Percentiles rank a stretch among this genome's conserved stretches.
These are phyloP conservation scores for Cladosporium sp. DNA, from an alignment of 2,329 filamentous ascomycete genomes.

Conservation along the genomic window DNA sequence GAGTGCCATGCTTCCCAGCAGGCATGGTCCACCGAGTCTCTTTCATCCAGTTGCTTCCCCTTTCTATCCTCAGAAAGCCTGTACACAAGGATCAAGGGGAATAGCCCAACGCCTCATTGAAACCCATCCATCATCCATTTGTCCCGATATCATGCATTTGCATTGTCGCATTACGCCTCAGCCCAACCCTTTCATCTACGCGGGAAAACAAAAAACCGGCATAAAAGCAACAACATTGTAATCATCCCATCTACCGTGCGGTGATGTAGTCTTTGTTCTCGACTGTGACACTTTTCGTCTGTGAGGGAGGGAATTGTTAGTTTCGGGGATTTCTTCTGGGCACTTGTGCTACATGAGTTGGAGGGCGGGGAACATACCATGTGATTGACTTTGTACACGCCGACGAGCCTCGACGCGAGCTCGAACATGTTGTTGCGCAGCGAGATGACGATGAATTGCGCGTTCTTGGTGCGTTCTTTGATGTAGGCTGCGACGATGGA, in stretches of 20 bases:
- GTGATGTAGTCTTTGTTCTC: conserved; percentile 48
- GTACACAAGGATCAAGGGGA: too few relatives aligned
- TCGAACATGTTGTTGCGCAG: conserved; percentile 99
- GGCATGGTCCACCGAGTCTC: too few relatives aligned
- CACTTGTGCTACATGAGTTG: too few relatives aligned
- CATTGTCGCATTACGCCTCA: too few relatives aligned
- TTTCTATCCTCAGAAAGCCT: neutral
- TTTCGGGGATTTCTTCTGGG: conserved; percentile 7
- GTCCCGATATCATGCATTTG: neutral
- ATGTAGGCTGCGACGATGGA: conserved; percentile 99
- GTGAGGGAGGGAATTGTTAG: conserved; percentile 3
- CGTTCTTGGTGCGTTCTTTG: conserved; percentile 98
- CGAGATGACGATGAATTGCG: conserved; percentile 98
- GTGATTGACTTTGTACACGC: conserved; percentile 99
- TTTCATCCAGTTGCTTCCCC: neutral
- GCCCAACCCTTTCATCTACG: too few relatives aligned
- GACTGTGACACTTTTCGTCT: conserved; percentile 52
- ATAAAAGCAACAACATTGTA: too few relatives aligned
- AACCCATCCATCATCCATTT: too few relatives aligned
- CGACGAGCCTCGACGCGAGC: conserved; percentile 88
- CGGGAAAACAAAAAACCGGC: too few relatives aligned
- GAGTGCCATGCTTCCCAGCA: too few relatives aligned
- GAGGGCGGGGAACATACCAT: conserved; percentile 61
- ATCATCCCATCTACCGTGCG: neutral
- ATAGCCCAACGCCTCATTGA: conserved; percentile 8